Evolutionary conservation across 2,329 filamentous ascomycete species (phyloP).

Genomic region (Pestalotiopsis sp.): DNA sequence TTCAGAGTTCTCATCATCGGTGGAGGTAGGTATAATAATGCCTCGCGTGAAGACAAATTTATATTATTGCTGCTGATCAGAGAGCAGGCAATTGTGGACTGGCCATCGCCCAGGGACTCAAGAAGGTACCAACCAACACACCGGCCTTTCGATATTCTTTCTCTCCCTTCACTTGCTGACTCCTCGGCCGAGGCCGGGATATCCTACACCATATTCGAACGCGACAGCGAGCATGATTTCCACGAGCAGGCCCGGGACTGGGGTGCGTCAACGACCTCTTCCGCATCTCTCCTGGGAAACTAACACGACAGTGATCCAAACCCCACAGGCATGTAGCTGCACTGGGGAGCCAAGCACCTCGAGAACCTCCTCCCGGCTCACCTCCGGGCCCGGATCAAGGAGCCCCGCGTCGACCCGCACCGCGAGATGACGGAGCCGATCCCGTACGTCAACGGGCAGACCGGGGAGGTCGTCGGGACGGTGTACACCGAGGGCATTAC

Average conservation of each 20-base stretch:
- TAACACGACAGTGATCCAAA: not conserved
- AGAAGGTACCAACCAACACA: not conserved
- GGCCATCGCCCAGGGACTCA: not conserved
- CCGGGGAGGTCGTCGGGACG: not conserved
- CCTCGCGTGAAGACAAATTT: not conserved
- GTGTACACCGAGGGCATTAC: not conserved
- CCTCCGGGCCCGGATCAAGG: not conserved
- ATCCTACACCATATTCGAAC: conserved; percentile 1
- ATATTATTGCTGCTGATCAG: not conserved
- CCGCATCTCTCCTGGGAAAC: not conserved
- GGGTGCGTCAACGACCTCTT: not conserved
- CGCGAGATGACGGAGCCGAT: not conserved
- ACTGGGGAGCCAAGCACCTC: conserved; percentile 2
- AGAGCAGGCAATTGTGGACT: not conserved
- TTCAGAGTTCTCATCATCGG: not conserved
- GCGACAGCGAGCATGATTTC: not conserved
- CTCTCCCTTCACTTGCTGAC: not conserved
- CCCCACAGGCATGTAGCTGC: not conserved
- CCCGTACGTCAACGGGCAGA: not conserved
- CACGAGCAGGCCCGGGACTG: not conserved
- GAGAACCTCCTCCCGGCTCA: not conserved
- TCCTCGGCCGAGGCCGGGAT: not conserved
- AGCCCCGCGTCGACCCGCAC: not conserved
- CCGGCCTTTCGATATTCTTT: not conserved
- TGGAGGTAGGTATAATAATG: not conserved